Percentiles rank a stretch among this genome's conserved stretches.
Conservation (phyloP, 257 asterid genomes). For the Jasminum sambac region DNA sequence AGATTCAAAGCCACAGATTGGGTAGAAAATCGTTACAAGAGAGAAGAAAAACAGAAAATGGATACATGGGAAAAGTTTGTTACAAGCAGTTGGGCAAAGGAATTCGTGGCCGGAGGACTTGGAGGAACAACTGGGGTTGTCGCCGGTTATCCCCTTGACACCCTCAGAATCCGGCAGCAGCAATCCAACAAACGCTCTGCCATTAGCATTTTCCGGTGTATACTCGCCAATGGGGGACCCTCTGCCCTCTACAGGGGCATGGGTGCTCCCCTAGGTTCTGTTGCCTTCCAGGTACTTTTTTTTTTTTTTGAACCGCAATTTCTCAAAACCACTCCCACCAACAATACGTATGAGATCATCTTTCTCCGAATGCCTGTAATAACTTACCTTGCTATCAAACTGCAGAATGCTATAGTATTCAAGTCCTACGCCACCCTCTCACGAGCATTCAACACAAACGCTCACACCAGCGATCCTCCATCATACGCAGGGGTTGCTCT, state of each 20-base stretch:
- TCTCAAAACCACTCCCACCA: background rate
- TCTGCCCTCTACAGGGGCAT: conserved; percentile 71
- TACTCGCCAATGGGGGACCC: conserved; percentile 54
- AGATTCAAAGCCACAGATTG: background rate
- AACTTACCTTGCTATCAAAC: conserved; percentile 7
- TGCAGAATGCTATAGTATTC: conserved; percentile 80
- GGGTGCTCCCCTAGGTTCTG: conserved; percentile 76
- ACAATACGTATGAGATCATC: background rate
- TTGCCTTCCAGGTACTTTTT: conserved; percentile 62
- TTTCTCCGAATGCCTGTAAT: background rate
- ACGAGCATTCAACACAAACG: conserved; percentile 39
- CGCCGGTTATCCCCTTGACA: conserved; percentile 82
- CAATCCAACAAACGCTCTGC: conserved; percentile 56
- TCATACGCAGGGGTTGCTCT: conserved; percentile 59
- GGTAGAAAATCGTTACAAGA: background rate
- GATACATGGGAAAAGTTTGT: conserved; percentile 82
- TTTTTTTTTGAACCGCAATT: background rate
- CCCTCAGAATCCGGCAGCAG: conserved; percentile 66
- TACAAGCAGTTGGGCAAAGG: conserved; percentile 71
- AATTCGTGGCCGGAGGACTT: conserved; percentile 81
- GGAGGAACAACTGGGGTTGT: conserved; percentile 77
- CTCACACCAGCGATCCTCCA: conserved; percentile 41
- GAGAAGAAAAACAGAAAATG: conserved; percentile 33
- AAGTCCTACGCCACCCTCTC: conserved; percentile 64
- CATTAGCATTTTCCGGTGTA: conserved; percentile 45